Percentiles rank a stretch among this genome's conserved stretches.
phyloP scores from a whole-genome alignment of 2,329 filamentous ascomycete genomes.

The Cladosporium colombiae region DNA sequence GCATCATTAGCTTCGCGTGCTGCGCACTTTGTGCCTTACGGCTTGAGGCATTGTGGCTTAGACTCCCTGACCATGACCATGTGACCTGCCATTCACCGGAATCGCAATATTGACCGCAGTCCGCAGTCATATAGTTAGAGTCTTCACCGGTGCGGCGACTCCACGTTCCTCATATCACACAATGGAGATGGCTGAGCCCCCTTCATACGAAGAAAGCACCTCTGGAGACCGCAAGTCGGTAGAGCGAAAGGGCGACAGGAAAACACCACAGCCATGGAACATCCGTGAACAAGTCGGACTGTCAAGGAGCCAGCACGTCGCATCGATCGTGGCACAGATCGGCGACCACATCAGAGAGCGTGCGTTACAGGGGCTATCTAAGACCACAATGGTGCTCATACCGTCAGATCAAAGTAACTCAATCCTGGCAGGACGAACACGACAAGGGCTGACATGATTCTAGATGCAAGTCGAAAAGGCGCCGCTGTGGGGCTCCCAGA shows the following conservation, averaged over 20 bases:
- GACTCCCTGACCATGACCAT: neutral
- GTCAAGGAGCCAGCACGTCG: conserved; percentile 36
- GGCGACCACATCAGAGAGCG: conserved; percentile 29
- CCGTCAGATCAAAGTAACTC: conserved; percentile 37
- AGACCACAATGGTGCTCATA: conserved; percentile 33
- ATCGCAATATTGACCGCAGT: neutral
- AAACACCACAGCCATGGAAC: conserved; percentile 28
- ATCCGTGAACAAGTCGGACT: conserved; percentile 34
- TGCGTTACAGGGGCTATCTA: conserved; percentile 33
- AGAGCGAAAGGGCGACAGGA: conserved; percentile 22
- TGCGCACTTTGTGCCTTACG: neutral
- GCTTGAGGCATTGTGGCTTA: neutral
- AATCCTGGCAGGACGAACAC: neutral
- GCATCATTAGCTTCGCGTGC: neutral
- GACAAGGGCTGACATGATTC: conserved; percentile 17
- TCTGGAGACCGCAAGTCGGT: conserved; percentile 12
- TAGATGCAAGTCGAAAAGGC: conserved; percentile 26
- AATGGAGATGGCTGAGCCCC: conserved; percentile 29
- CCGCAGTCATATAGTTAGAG: neutral
- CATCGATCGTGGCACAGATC: conserved; percentile 31
- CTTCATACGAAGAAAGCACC: conserved; percentile 34
- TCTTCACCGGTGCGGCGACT: neutral
- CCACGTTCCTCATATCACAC: neutral
- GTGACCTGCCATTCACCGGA: neutral
- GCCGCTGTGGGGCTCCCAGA: conserved; percentile 31